Conservation (phyloP, 257 asterid species). For the Oldenlandia corymbosa region DNA sequence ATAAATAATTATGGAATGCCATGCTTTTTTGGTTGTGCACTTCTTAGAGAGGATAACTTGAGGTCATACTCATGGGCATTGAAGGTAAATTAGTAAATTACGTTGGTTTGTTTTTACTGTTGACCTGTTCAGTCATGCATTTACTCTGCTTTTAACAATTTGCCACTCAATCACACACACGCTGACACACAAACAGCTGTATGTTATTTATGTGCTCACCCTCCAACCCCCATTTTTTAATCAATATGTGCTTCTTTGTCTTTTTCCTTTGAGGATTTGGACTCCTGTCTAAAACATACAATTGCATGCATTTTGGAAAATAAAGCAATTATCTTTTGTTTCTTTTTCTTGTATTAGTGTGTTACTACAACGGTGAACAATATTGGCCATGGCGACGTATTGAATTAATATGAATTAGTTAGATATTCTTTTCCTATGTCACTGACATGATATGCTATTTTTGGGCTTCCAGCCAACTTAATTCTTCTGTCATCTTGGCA, state of each 20-base stretch:
- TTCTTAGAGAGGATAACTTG: constrained; percentile 84
- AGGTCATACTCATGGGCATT: constrained; percentile 94
- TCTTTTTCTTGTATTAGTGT: neutral
- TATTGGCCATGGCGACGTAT: neutral
- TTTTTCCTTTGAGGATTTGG: neutral
- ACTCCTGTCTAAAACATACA: neutral
- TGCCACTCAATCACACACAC: too few species aligned
- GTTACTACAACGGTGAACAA: neutral
- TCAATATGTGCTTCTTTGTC: neutral
- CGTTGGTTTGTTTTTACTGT: neutral
- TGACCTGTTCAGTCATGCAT: neutral
- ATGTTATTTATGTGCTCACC: too few species aligned
- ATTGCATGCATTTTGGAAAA: neutral
- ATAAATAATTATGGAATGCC: constrained; percentile 99
- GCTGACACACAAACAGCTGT: too few species aligned
- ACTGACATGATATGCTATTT: neutral
- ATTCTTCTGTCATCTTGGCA: neutral
- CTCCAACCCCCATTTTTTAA: too few species aligned
- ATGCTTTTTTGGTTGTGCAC: constrained; percentile 94
- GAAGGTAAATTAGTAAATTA: constrained; percentile 51
- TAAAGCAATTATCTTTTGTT: neutral
- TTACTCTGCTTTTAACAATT: neutral
- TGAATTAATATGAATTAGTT: neutral
- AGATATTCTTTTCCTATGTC: neutral
- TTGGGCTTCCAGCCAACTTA: neutral